Percentiles rank a stretch among this genome's conserved stretches.
phyloP scores from a whole-genome alignment of 2,329 filamentous ascomycete genomes.

The Byssochlamys sp. region DNA sequence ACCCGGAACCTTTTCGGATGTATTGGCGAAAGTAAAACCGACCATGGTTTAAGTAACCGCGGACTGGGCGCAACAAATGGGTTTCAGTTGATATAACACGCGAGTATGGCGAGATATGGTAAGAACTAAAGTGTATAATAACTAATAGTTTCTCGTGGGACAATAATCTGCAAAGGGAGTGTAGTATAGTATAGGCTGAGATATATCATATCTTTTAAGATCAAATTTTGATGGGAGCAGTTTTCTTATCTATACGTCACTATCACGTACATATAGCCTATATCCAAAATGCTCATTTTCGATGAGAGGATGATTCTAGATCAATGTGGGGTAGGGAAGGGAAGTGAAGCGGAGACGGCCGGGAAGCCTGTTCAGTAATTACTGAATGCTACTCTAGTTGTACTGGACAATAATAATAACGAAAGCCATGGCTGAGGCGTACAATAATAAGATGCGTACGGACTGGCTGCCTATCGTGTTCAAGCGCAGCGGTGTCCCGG shows the following conservation, averaged over 20 bases:
- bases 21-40: conserved; percentile 26
- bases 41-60: conserved; percentile 15
- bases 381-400: not conserved
- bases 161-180: not conserved
- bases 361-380: not conserved
- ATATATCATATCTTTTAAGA: not conserved
- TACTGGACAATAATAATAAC: not conserved
- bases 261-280: not conserved
- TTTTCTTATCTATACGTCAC: not conserved
- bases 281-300: not conserved
- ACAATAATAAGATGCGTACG: not conserved
- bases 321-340: not conserved
- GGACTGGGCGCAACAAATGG: not conserved
- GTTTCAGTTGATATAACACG: not conserved
- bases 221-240: not conserved
- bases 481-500: not conserved
- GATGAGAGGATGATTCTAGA: not conserved
- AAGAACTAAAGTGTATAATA: not conserved
- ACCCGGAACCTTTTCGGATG: conserved; percentile 20
- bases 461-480: not conserved
- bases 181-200: not conserved
- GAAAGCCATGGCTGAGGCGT: not conserved
- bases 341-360: not conserved
- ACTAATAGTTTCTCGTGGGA: not conserved
- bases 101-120: not conserved